phyloP scores from a whole-genome alignment of 2,329 filamentous ascomycete species.

The Hymenoscyphus scutula region DNA sequence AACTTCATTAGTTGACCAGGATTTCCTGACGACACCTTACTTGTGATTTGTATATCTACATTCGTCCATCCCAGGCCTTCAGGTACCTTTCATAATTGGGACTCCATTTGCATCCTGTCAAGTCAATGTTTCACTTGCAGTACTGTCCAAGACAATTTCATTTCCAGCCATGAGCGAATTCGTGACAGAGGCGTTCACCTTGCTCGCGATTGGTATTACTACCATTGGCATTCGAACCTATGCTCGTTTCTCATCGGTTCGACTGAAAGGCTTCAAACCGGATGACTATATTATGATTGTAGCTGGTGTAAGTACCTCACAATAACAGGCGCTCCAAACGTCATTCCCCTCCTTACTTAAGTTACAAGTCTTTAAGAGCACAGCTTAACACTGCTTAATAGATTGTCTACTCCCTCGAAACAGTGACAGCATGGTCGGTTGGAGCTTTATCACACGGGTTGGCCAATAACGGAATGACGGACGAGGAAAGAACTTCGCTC shows the following conservation, averaged over 20 bases:
- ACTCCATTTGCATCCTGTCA: not conserved
- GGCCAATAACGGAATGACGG: slow-evolving; percentile 56
- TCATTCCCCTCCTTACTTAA: not conserved
- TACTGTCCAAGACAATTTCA: not conserved
- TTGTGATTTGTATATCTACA: too few species aligned
- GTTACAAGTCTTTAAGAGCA: too few species aligned
- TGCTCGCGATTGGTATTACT: slow-evolving; percentile 30
- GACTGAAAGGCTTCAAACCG: slow-evolving; percentile 48
- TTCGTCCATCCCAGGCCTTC: too few species aligned
- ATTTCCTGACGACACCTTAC: too few species aligned
- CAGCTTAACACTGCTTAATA: slow-evolving; percentile 27
- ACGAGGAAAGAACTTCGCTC: slow-evolving; percentile 46
- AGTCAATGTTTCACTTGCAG: not conserved
- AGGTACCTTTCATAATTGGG: too few species aligned
- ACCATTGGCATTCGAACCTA: slow-evolving; percentile 28
- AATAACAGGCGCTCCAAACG: not conserved
- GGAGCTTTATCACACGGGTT: slow-evolving; percentile 46
- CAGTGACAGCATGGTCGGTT: slow-evolving; percentile 48
- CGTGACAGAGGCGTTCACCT: slow-evolving; percentile 47
- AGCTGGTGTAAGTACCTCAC: slow-evolving; percentile 44
- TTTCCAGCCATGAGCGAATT: slow-evolving; percentile 30
- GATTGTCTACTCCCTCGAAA: slow-evolving; percentile 51
- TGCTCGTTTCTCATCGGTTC: slow-evolving; percentile 47
- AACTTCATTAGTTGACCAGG: too few species aligned
- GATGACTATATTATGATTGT: slow-evolving; percentile 60